phyloP scores from a whole-genome alignment of 2,329 filamentous ascomycete genomes.

The Colletotrichum euphorbiae region DNA sequence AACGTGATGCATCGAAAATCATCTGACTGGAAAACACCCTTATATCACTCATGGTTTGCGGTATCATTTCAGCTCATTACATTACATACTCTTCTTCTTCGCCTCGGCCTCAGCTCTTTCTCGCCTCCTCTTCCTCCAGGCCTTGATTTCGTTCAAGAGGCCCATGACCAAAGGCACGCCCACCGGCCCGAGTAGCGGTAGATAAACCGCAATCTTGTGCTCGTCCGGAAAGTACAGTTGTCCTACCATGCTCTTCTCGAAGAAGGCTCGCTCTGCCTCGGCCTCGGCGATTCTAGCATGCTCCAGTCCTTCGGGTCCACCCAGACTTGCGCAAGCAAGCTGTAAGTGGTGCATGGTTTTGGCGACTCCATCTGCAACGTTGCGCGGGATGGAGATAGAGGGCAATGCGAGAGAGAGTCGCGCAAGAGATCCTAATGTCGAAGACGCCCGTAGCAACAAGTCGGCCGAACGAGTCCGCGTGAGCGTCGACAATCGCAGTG shows the following conservation, averaged over 20 bases:
- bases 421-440: slow-evolving; percentile 91
- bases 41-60: background rate
- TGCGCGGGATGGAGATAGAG: slow-evolving; percentile 89
- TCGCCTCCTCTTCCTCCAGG: slow-evolving; percentile 62
- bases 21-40: too few species aligned
- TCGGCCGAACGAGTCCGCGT: slow-evolving; percentile 87
- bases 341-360: slow-evolving; percentile 83
- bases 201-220: slow-evolving; percentile 96
- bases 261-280: slow-evolving; percentile 94
- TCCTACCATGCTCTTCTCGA: slow-evolving; percentile 98
- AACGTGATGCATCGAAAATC: too few species aligned
- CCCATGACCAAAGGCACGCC: slow-evolving; percentile 91
- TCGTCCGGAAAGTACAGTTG: slow-evolving; percentile 99
- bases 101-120: slow-evolving; percentile 54
- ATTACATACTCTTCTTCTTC: slow-evolving; percentile 46
- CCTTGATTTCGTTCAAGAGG: slow-evolving; percentile 82
- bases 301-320: slow-evolving; percentile 74
- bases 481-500: slow-evolving; percentile 85
- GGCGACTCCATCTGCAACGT: slow-evolving; percentile 86
- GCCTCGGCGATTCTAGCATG: slow-evolving; percentile 87
- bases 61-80: slow-evolving; percentile 37
- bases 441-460: slow-evolving; percentile 88
- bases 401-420: slow-evolving; percentile 85
- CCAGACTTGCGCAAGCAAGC: slow-evolving; percentile 79
- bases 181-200: slow-evolving; percentile 90